These are phyloP conservation scores for Citrus hindsii DNA, from an alignment of 345 rosid species.

Conservation along the genomic window DNA sequence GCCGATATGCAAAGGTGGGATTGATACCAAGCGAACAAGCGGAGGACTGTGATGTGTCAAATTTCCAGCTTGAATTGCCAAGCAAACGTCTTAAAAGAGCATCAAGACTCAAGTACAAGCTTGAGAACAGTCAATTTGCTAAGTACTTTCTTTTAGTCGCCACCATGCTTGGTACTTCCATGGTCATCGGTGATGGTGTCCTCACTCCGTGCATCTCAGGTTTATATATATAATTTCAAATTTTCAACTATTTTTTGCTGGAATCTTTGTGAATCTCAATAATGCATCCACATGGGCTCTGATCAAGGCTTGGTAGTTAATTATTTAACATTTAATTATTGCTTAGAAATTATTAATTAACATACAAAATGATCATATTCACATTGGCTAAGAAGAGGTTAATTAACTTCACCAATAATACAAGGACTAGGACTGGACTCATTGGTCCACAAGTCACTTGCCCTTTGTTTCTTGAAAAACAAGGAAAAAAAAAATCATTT, in stretches of 20 bases:
- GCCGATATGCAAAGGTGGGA: conserved; percentile 42
- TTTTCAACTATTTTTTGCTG: not conserved
- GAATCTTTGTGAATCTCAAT: not conserved
- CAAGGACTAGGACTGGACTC: not conserved
- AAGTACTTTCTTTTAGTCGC: conserved; percentile 35
- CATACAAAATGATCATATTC: too few relatives aligned
- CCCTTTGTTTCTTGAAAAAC: too few relatives aligned
- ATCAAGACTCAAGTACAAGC: conserved; percentile 21
- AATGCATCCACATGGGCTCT: not conserved
- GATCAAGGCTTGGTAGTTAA: not conserved
- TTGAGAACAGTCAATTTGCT: conserved; percentile 32
- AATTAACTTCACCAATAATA: not conserved
- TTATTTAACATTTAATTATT: not conserved
- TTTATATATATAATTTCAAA: not conserved
- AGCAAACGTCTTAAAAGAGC: conserved; percentile 28
- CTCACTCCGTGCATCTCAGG: conserved; percentile 62
- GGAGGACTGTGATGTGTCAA: conserved; percentile 37
- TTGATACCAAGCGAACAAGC: conserved; percentile 48
- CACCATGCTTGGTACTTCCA: conserved; percentile 54
- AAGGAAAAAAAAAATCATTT: too few relatives aligned
- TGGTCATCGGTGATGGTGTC: conserved; percentile 65
- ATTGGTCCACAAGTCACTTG: not conserved
- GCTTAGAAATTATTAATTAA: not conserved
- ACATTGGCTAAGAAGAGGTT: too few relatives aligned
- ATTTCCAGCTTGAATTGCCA: conserved; percentile 30